These are phyloP conservation scores for Aspergillus ochraceus DNA, from an alignment of 2,329 filamentous ascomycete species.

Conservation along the genomic window DNA sequence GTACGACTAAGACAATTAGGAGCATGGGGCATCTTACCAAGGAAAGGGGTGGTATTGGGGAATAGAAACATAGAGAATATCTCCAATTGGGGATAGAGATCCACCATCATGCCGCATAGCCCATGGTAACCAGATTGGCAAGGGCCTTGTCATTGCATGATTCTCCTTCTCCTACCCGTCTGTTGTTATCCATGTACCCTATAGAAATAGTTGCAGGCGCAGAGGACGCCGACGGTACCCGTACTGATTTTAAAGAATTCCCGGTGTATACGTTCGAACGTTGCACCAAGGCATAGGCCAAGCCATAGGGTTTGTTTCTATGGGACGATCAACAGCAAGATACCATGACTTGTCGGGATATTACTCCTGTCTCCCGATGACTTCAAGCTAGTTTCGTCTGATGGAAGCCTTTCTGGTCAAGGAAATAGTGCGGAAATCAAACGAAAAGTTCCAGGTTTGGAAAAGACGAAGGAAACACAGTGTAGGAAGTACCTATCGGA, in stretches of 20 bases:
- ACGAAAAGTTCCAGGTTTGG: not conserved
- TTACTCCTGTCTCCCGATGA: not conserved
- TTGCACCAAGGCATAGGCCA: slow-evolving; percentile 2
- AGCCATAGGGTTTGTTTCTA: not conserved
- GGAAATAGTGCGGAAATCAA: not conserved
- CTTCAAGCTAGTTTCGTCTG: not conserved
- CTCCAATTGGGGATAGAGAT: not conserved
- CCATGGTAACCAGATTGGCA: not conserved
- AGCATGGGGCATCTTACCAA: not conserved
- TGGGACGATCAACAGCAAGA: not conserved
- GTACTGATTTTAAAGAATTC: not conserved
- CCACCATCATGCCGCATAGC: not conserved
- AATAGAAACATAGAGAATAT: not conserved
- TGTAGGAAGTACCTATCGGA: not conserved
- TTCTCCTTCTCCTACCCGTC: not conserved
- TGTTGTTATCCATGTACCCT: not conserved
- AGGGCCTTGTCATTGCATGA: not conserved
- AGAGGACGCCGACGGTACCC: not conserved
- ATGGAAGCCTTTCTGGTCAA: not conserved
- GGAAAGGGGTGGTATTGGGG: too few relatives aligned
- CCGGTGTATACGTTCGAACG: not conserved
- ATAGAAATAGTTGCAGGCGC: slow-evolving; percentile 1
- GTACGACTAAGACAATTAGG: not conserved
- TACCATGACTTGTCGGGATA: not conserved
- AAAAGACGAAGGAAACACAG: not conserved